Evolutionary conservation across 495 filamentous ascomycete species (phyloP).

Genomic region (Glarea lozoyensis): DNA sequence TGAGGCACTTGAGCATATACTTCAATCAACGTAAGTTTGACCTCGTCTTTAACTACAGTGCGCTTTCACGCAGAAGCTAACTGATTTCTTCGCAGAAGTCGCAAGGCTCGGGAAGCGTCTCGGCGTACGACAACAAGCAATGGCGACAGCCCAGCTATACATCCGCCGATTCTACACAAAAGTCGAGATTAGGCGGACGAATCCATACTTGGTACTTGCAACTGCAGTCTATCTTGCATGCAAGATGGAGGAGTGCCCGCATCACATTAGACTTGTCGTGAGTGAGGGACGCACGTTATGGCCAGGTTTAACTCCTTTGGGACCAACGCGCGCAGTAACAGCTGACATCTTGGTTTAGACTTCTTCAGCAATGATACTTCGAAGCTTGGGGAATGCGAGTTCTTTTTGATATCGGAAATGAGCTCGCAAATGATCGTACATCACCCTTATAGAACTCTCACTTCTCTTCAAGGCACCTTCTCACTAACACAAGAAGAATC

Average conservation of each 20-base stretch:
- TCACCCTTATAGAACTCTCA: conserved; percentile 90
- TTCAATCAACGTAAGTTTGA: conserved; percentile 71
- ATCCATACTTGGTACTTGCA: conserved; percentile 83
- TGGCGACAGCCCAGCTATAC: conserved; percentile 93
- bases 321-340: conserved; percentile 1
- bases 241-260: conserved; percentile 97
- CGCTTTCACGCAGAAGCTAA: neutral
- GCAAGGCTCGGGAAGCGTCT: conserved; percentile 70
- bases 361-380: conserved; percentile 73
- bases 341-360: conserved; percentile 40
- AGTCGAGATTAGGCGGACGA: conserved; percentile 85
- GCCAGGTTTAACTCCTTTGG: conserved; percentile 43
- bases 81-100: conserved; percentile 49
- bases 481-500: conserved; percentile 68
- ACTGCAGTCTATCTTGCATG: conserved; percentile 93
- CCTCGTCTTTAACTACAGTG: neutral
- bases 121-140: conserved; percentile 77
- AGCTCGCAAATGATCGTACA: conserved; percentile 90
- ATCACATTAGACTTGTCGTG: conserved; percentile 85
- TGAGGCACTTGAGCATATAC: conserved; percentile 79
- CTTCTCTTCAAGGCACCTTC: conserved; percentile 61
- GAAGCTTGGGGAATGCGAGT: conserved; percentile 92
- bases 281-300: conserved; percentile 79
- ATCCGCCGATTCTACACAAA: conserved; percentile 88
- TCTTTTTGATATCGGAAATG: conserved; percentile 91